Percentiles rank a stretch among this genome's conserved stretches.
phyloP scores from a whole-genome alignment of 176 grass and related monocot genomes.

The Oropetium thomaeum region DNA sequence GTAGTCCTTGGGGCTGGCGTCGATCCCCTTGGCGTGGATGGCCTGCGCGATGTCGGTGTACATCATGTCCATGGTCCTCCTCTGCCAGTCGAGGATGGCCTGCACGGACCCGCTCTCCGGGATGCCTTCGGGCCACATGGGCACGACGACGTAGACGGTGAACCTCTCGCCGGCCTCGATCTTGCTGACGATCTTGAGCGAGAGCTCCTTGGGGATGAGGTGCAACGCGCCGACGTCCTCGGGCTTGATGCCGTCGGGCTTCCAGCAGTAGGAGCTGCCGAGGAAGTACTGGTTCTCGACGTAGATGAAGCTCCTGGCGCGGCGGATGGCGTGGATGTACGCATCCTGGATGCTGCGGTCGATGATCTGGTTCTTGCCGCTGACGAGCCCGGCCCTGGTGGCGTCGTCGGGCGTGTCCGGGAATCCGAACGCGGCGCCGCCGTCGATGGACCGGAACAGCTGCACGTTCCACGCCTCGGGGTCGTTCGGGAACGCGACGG shows the following conservation, averaged over 20 bases:
- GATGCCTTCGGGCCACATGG: conserved; percentile 97
- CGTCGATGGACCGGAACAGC: conserved; percentile 86
- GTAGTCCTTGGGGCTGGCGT: conserved; percentile 72
- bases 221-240: conserved; percentile 81
- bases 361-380: conserved; percentile 54
- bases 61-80: conserved; percentile 94
- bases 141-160: conserved; percentile 70
- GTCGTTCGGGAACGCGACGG: conserved; percentile 47
- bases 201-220: conserved; percentile 85
- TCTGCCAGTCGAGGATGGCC: conserved; percentile 90
- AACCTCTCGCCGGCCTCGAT: conserved; percentile 85
- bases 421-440: conserved; percentile 75
- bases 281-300: conserved; percentile 90
- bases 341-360: conserved; percentile 77
- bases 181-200: conserved; percentile 82
- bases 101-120: conserved; percentile 88
- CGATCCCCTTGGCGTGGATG: conserved; percentile 63
- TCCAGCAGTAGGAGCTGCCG: conserved; percentile 75
- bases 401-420: conserved; percentile 64
- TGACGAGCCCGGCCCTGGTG: conserved; percentile 57
- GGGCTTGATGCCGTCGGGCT: conserved; percentile 46
- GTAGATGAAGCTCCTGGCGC: conserved; percentile 70
- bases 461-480: conserved; percentile 69
- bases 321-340: conserved; percentile 68
- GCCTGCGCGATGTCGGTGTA: conserved; percentile 77